Evolutionary conservation across 2,329 filamentous ascomycete species (phyloP).

Genomic region (Dothiorella sarmentorum): DNA sequence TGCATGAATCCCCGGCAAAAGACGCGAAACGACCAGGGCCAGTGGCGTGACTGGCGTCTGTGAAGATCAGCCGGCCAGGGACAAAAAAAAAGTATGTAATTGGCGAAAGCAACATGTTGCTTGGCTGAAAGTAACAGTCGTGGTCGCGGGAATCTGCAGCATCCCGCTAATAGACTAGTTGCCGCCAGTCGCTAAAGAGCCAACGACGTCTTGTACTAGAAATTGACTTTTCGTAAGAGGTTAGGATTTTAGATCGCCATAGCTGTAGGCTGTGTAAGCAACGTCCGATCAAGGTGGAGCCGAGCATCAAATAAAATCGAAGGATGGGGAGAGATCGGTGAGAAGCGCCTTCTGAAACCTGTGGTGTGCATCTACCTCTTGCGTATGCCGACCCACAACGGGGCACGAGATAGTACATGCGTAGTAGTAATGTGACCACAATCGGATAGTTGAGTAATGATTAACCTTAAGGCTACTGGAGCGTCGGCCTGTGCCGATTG

Average conservation of each 20-base stretch:
- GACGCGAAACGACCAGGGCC: not conserved
- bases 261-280: not conserved
- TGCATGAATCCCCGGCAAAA: too few relatives aligned
- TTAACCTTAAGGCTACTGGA: not conserved
- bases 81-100: too few relatives aligned
- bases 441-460: slow-evolving; percentile 12
- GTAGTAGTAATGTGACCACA: too few relatives aligned
- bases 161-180: not conserved
- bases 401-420: not conserved
- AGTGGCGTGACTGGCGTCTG: slow-evolving; percentile 10
- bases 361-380: not conserved
- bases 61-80: too few relatives aligned
- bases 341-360: not conserved
- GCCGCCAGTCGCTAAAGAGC: too few relatives aligned
- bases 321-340: slow-evolving; percentile 6
- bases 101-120: not conserved
- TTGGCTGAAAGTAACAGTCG: not conserved
- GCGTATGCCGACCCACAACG: not conserved
- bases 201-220: not conserved
- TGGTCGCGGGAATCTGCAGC: not conserved
- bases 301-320: not conserved
- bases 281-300: not conserved
- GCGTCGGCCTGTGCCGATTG: slow-evolving; percentile 2
- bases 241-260: not conserved
- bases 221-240: slow-evolving; percentile 8